Conservation (phyloP, 306 rosid species). For the Vigna radiata region DNA sequence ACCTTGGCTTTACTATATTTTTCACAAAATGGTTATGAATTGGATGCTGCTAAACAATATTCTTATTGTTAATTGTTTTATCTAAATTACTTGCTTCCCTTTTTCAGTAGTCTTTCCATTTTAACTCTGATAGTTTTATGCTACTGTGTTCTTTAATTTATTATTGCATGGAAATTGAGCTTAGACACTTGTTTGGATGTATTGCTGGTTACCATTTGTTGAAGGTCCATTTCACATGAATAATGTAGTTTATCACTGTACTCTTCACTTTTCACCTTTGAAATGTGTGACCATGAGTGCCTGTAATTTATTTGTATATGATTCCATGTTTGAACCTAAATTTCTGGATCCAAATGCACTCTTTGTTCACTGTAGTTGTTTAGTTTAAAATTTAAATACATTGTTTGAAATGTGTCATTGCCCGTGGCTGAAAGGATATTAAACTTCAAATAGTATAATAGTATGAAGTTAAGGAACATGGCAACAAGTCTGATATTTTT, state of each 20-base stretch:
- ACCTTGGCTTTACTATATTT: conserved; percentile 15
- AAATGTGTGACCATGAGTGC: neutral
- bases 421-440: neutral
- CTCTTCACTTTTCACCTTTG: conserved; percentile 2
- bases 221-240: conserved; percentile 23
- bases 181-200: conserved; percentile 8
- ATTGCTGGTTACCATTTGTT: neutral
- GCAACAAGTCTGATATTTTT: conserved; percentile 9
- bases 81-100: neutral
- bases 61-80: conserved; percentile 9
- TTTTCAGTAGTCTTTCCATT: neutral
- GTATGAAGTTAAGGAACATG: neutral
- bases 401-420: conserved; percentile 4
- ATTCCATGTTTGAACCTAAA: neutral
- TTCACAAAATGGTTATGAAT: conserved; percentile 27
- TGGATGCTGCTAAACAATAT: neutral
- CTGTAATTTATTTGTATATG: conserved; percentile 1
- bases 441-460: neutral
- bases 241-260: neutral
- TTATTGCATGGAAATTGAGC: conserved; percentile 5
- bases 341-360: conserved; percentile 7
- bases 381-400: conserved; percentile 9
- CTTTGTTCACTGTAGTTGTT: neutral
- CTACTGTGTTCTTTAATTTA: conserved; percentile 7
- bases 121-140: neutral